Evolutionary conservation across 768 basidiomycete genomes (phyloP), one percentile per base, ranked within the genome.

Genomic region (Tulasnella sp.): DNA sequence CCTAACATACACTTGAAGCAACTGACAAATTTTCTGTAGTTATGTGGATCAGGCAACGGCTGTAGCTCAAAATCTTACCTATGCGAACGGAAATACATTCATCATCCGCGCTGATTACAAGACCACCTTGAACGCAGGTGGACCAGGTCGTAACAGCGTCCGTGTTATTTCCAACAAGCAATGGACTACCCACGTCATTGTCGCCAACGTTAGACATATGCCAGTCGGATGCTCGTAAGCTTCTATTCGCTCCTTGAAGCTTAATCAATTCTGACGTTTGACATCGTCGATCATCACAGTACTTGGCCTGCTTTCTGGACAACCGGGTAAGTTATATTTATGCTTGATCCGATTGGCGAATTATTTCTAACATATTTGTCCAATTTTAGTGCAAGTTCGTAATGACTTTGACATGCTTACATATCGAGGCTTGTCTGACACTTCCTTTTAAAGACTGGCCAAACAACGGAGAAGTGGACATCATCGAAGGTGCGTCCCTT

Each of bases 91-190:
- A 13, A 66, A 74, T 33, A 57, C 56, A n/a, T 50, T 57, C 58
- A 66, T 78, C 53, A 62, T 81, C 43, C 73, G 78, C 27, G 71
- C 74, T 5, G 79, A 81, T 60, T 62, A 60, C 54, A 75, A 66
- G 28, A 77, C 71, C 1, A 60, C 57, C 7, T 66, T 81, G 16
- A 63, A 59, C 54, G 29, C 75, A 2, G 65, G 63, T 47, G 77
- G 74, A 0, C 66, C 74, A 24, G 79, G 79, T 4, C 66, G 80
- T 31, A 71, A 78, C 59, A 78, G 76, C 29, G 73, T 80, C 51
- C 68, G 79, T 32, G 60, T 82, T 40, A 63, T 63, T 50, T 75
- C 75, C 13, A 73, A 74, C 56, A 73, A 74, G 47, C 62, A 67
- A 31, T 80, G 73, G 54, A 69, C 65, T 5, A 76, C 69, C 20